Base-by-base conservation (phyloP, 164 flowering plant genomes). In the Stephania cephalantha region DNA sequence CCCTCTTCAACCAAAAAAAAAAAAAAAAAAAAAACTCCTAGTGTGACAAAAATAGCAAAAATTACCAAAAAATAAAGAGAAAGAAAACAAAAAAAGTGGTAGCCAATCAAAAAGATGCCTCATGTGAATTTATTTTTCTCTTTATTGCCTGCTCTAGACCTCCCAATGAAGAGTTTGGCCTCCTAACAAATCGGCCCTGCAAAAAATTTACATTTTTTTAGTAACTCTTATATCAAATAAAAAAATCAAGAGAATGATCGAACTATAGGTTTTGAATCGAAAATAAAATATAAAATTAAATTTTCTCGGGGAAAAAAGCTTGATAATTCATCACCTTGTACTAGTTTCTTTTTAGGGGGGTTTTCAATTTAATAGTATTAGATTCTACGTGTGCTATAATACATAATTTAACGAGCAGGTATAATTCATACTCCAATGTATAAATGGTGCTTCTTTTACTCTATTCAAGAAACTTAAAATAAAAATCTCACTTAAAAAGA, bases 161-260 rank as follows among this genome's bases (percentile, higher is more conserved):
- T 7, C 44, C 73, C 42, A 71, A 67, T 17, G 82, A 52, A 5
- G 86, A 80, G 69, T 80, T 84, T 29, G 86, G 84, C 81, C 89
- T 84, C 73, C 89, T 84, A 48, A 87, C 91, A 84, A 88, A 90
- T 71, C 94, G 79, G 13, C 94, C 93, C 93, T 90, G 90, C 79
- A 79, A 81, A 20, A 44, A 44, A 72, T 20, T 48, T 7, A 48
- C 9, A 48, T 12, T 48, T 48, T 48, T 48, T 48, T 8, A 48
- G 53, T 12, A 48, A 48, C 9, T 35, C 2, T 2, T 48, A 0
- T 8, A 48, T 48, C 4, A 48, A 48, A 48, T 12, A 8, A 48
- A 48, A 12, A 12, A 48, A 71, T 46, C 6, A 25, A 25, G 20
- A 50, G 18, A 35, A 35, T 35, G 42, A 31, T 35, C 13, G 18